Percentiles rank a stretch among this genome's conserved stretches.
Evolutionary conservation across 352 stramenopile species (phyloP).

Genomic region (Blastocystis sp.): DNA sequence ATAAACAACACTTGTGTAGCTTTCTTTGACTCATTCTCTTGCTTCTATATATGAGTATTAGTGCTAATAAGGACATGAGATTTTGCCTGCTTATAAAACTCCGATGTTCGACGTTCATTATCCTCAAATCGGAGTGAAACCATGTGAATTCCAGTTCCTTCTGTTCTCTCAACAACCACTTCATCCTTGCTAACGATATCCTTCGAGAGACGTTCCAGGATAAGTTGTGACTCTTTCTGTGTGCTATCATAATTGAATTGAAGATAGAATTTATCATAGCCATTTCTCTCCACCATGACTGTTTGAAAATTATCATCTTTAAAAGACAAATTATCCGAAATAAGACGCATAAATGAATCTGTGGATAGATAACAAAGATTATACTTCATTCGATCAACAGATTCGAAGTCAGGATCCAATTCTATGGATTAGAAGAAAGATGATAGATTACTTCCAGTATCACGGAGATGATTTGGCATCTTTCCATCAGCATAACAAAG

Average conservation of each 20-base stretch:
- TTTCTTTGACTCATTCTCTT: constrained; percentile 27
- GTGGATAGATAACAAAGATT: not conserved
- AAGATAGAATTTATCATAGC: constrained; percentile 5
- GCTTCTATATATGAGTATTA: not conserved
- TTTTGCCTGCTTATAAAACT: constrained; percentile 17
- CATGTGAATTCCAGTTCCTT: constrained; percentile 26
- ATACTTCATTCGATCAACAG: not conserved
- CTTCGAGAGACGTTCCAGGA: not conserved
- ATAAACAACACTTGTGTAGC: not conserved
- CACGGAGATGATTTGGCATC: not conserved
- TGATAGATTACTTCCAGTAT: not conserved
- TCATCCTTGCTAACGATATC: constrained; percentile 7
- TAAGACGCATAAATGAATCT: not conserved
- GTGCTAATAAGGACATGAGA: not conserved
- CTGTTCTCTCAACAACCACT: not conserved
- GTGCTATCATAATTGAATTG: not conserved
- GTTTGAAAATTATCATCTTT: constrained; percentile 34
- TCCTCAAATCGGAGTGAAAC: not conserved
- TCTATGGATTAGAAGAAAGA: not conserved
- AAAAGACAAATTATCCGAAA: constrained; percentile 12
- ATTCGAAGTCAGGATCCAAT: constrained; percentile 7
- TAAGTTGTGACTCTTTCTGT: not conserved
- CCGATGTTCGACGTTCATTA: not conserved
- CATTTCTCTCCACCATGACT: constrained; percentile 13
- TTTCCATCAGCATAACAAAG: constrained; percentile 24